Evolutionary conservation across 1,284 basidiomycete genomes (phyloP), one percentile per base, ranked within the genome.

Genomic region (Exobasidium cylindrosporum): DNA sequence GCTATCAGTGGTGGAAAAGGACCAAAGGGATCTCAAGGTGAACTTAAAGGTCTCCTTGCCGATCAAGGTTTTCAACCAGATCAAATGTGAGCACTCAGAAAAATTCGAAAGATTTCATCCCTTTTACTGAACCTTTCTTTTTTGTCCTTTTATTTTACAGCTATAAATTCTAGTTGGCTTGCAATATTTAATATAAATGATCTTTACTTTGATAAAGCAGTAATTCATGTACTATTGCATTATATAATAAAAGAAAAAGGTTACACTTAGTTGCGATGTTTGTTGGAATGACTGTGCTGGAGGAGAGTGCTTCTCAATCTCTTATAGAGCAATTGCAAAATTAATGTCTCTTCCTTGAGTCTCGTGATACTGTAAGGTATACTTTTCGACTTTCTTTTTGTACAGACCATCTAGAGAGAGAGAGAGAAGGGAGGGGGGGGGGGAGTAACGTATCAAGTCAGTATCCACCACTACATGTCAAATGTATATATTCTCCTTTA

Each of bases 1-100:
- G 75, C 75, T 23, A 66, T 79, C 54, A 69, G 64, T 55, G 76
- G 76, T 53, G 68, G 67, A 4, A 79, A 78, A 69, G 72, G 75
- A 7, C 73, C 72, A 63, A 73, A 72, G 63, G 70, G 69, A 29
- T 66, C 65, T 46, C 77, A 78, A 66, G 77, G 76, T 35, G 73
- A 77, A 50, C 72, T 79, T 54, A 70, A 70, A 62, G 76, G 76
- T 54, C 49, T 73, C 29, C 70, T 79, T 29, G 69, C 73, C 40
- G 67, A 79, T 49, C 49, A 70, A 30, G 77, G 77, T 28, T 79
- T 72, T 69, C 60, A 72, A 58, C 62, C 73, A 14, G 73, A 75
- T 49, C 77, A 79, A 54, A 28, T 50, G n/a, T 50, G 26, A 40
- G 35, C 17, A n/a, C n/a, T n/a, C n/a, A n/a, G n/a, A n/a, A n/a